Percentiles rank a stretch among this genome's conserved stretches.
Evolutionary conservation across 805 yeast species (phyloP).

Genomic region (Candida andamanensis): DNA sequence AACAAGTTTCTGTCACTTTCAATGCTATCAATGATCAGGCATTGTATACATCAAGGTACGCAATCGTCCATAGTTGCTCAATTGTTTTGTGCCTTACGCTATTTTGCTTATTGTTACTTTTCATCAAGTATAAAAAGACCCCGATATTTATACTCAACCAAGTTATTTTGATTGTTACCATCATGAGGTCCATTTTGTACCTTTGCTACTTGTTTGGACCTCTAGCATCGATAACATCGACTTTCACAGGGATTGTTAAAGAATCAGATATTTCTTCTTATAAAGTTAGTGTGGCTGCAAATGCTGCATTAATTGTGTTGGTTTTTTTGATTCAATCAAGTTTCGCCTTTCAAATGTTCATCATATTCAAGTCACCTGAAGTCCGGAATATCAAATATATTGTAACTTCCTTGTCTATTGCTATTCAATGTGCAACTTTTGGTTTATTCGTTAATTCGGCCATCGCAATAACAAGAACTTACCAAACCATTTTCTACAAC

Average conservation of each 20-base stretch:
- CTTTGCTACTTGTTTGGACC: constrained; percentile 42
- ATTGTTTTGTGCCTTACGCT: constrained; percentile 15
- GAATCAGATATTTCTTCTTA: constrained; percentile 27
- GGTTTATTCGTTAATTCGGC: constrained; percentile 56
- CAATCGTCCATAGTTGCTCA: constrained; percentile 14
- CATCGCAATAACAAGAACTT: constrained; percentile 36
- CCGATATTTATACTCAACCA: constrained; percentile 76
- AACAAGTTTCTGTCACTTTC: constrained; percentile 9
- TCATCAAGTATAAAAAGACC: constrained; percentile 45
- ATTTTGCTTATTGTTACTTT: constrained; percentile 10
- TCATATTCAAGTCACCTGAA: constrained; percentile 63
- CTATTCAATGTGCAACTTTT: constrained; percentile 41
- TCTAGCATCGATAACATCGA: constrained; percentile 44
- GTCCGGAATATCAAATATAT: constrained; percentile 36
- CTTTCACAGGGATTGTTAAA: constrained; percentile 27
- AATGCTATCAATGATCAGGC: constrained; percentile 11
- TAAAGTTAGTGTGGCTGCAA: constrained; percentile 55
- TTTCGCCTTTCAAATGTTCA: constrained; percentile 63
- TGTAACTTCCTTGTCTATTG: constrained; percentile 32
- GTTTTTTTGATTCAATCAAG: constrained; percentile 60
- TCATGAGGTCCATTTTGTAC: constrained; percentile 59
- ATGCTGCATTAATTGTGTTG: constrained; percentile 55
- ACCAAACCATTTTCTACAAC: constrained; percentile 13
- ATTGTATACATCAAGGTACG: constrained; percentile 6
- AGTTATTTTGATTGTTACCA: constrained; percentile 47